These are phyloP conservation scores for Naganishia onofrii DNA, from an alignment of 768 basidiomycete genomes.

Conservation along the genomic window DNA sequence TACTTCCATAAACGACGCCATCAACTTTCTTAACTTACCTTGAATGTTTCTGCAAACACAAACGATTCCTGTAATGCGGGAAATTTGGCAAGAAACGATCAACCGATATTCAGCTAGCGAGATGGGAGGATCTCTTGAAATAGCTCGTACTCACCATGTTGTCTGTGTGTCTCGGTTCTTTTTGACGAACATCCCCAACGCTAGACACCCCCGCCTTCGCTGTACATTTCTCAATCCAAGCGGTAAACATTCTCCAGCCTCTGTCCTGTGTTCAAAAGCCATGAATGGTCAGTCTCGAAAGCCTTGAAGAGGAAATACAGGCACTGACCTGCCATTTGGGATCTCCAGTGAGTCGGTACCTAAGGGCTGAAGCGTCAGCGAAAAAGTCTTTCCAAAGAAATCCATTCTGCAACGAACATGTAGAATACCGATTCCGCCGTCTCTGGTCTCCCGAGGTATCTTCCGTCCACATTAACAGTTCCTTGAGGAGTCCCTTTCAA, in stretches of 20 bases:
- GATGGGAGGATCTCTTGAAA: too few species aligned
- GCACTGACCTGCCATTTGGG: conserved; percentile 51
- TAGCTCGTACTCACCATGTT: conserved; percentile 30
- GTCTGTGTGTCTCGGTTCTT: conserved; percentile 29
- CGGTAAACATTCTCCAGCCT: conserved; percentile 56
- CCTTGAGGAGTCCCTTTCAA: conserved; percentile 45
- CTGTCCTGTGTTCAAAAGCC: conserved; percentile 37
- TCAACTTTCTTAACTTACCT: conserved; percentile 31
- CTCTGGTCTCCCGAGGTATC: conserved; percentile 54
- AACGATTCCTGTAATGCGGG: conserved; percentile 46
- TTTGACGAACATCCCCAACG: conserved; percentile 48
- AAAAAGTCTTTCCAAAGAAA: not conserved
- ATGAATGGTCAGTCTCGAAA: not conserved
- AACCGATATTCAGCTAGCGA: not conserved
- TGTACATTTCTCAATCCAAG: conserved; percentile 47
- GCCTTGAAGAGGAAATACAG: not conserved
- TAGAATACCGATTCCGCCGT: conserved; percentile 54
- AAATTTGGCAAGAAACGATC: not conserved
- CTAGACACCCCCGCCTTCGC: conserved; percentile 48
- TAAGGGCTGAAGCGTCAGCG: conserved; percentile 7
- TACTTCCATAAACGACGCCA: not conserved
- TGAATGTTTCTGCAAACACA: conserved; percentile 53
- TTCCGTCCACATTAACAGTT: conserved; percentile 34
- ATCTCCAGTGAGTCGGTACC: conserved; percentile 54
- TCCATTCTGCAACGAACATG: conserved; percentile 26